Percentiles rank a stretch among this genome's conserved stretches.
phyloP scores from a whole-genome alignment of 1,139 yeast species.

The Blastobotrys proliferans region DNA sequence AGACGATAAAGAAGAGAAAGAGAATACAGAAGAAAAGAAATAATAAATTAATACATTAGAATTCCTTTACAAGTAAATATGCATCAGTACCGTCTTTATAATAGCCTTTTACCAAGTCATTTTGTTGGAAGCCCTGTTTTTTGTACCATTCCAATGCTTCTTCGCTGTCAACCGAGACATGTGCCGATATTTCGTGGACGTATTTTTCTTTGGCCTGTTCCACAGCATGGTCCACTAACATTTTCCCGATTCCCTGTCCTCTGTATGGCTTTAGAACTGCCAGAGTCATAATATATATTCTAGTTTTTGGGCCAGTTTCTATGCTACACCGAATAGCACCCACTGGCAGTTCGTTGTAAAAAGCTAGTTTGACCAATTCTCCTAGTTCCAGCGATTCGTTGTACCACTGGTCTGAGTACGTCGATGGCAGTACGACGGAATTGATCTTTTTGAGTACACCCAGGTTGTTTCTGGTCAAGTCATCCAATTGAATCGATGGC shows the following conservation, averaged over 20 bases:
- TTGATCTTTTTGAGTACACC: constrained; percentile 49
- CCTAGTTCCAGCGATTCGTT: constrained; percentile 39
- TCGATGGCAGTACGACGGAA: constrained; percentile 40
- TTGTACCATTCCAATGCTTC: constrained; percentile 54
- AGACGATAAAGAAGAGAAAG: constrained; percentile 16
- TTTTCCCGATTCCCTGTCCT: constrained; percentile 56
- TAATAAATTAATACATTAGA: constrained; percentile 2
- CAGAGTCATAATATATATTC: constrained; percentile 60
- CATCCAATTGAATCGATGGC: constrained; percentile 39
- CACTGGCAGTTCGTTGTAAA: constrained; percentile 62
- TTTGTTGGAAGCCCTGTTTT: constrained; percentile 47
- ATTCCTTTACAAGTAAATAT: constrained; percentile 8
- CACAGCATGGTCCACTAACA: constrained; percentile 51
- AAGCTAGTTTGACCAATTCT: constrained; percentile 41
- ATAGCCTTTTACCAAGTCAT: constrained; percentile 44
- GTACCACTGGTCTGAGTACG: constrained; percentile 49
- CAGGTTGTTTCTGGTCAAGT: constrained; percentile 46
- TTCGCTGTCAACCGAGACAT: constrained; percentile 45
- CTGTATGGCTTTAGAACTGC: constrained; percentile 64
- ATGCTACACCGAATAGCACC: constrained; percentile 52
- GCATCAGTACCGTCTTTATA: constrained; percentile 43
- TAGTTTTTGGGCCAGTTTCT: constrained; percentile 41
- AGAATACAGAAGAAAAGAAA: background rate
- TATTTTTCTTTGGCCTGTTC: constrained; percentile 49
- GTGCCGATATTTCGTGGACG: constrained; percentile 56